Evolutionary conservation across 2,329 filamentous ascomycete species (phyloP).

Genomic region (Emmonsiellopsis sp.): DNA sequence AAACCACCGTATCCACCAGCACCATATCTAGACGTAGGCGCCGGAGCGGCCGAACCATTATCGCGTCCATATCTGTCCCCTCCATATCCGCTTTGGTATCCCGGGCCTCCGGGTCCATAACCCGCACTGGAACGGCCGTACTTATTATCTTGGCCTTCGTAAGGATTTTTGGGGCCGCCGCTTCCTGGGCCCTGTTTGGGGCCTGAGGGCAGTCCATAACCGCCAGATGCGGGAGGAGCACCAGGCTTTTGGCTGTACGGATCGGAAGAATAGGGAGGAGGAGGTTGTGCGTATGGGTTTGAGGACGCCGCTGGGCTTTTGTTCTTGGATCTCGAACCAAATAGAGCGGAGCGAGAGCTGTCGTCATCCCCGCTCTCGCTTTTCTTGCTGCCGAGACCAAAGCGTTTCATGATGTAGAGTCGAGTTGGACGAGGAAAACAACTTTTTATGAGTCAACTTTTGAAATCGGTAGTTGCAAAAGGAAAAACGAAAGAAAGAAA

Average conservation of each 20-base stretch:
- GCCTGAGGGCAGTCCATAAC: constrained; percentile 20
- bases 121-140: constrained; percentile 25
- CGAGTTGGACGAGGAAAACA: neutral
- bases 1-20: constrained; percentile 48
- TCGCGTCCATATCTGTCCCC: constrained; percentile 43
- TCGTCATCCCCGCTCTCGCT: constrained; percentile 44
- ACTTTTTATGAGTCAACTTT: neutral
- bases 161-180: constrained; percentile 12
- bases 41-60: constrained; percentile 19
- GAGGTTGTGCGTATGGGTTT: constrained; percentile 49
- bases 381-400: constrained; percentile 41
- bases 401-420: constrained; percentile 15
- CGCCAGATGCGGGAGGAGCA: constrained; percentile 25
- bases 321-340: constrained; percentile 46
- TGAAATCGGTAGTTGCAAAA: too few relatives aligned
- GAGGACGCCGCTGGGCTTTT: constrained; percentile 42
- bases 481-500: neutral
- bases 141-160: constrained; percentile 15
- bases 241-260: constrained; percentile 45
- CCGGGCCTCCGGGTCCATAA: constrained; percentile 33
- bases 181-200: constrained; percentile 11
- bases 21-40: constrained; percentile 37
- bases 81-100: constrained; percentile 41
- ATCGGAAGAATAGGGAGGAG: constrained; percentile 33
- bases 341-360: constrained; percentile 47